These are phyloP conservation scores for Podospora tetraspora DNA, from an alignment of 495 filamentous ascomycete species.

Conservation along the genomic window DNA sequence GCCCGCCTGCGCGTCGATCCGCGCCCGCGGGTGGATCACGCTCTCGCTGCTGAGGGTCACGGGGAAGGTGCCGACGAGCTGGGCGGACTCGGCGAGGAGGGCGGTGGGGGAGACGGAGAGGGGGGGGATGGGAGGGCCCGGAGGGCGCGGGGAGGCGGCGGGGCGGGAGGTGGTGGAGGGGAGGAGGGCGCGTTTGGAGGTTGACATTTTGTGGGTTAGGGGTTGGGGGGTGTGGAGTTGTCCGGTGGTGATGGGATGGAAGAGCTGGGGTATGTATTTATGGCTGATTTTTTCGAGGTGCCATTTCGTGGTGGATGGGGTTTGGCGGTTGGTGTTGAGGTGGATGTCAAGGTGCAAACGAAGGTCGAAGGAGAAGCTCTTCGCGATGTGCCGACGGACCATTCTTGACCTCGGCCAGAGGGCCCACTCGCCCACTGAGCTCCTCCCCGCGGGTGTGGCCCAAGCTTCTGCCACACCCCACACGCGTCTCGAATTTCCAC, in stretches of 20 bases:
- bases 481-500: constrained; percentile 22
- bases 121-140: constrained; percentile 55
- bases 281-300: neutral
- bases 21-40: constrained; percentile 76
- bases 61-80: constrained; percentile 63
- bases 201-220: constrained; percentile 17
- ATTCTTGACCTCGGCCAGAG: too few relatives aligned
- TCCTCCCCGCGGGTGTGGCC: constrained; percentile 9
- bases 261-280: neutral
- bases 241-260: neutral
- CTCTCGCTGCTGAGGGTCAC: constrained; percentile 66
- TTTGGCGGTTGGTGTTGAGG: neutral
- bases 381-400: neutral
- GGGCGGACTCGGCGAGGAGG: constrained; percentile 69
- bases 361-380: neutral
- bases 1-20: constrained; percentile 62
- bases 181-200: constrained; percentile 48
- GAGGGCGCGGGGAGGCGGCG: constrained; percentile 31
- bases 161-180: constrained; percentile 9
- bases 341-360: neutral
- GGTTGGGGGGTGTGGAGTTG: neutral
- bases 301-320: neutral
- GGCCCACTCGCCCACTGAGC: neutral
- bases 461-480: constrained; percentile 16
- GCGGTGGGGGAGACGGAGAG: constrained; percentile 63